phyloP scores from a whole-genome alignment of 1,139 yeast genomes.

The Arxiozyma slooffiae region DNA sequence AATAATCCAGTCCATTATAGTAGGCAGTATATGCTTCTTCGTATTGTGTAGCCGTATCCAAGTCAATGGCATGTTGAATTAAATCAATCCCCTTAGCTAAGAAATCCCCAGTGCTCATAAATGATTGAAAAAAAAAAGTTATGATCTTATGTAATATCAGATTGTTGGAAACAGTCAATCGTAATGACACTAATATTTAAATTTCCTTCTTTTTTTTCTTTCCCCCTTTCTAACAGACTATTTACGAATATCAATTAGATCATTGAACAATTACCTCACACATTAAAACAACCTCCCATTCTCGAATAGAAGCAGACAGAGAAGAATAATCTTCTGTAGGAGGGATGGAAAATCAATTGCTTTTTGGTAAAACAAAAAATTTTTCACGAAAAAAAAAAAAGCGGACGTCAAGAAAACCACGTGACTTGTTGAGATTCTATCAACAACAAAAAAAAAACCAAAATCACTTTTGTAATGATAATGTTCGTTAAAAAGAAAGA shows the following conservation, averaged over 20 bases:
- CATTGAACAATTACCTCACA: not conserved
- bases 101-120: constrained; percentile 67
- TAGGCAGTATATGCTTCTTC: constrained; percentile 92
- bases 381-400: too few relatives aligned
- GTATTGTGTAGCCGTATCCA: constrained; percentile 82
- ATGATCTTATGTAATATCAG: too few relatives aligned
- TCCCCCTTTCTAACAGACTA: too few relatives aligned
- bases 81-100: constrained; percentile 86
- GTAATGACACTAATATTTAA: too few relatives aligned
- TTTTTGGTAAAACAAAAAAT: not conserved
- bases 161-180: too few relatives aligned
- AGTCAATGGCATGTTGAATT: constrained; percentile 89
- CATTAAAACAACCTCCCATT: not conserved
- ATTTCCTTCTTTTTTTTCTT: too few relatives aligned
- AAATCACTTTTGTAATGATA: not conserved
- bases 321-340: not conserved
- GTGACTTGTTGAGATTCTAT: not conserved
- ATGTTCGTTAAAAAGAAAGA: not conserved
- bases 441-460: not conserved
- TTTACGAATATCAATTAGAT: too few relatives aligned
- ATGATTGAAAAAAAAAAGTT: too few relatives aligned
- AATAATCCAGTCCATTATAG: constrained; percentile 86
- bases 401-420: not conserved
- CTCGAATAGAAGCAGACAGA: not conserved
- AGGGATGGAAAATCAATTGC: too few relatives aligned